Base-by-base conservation (phyloP, 139 green algal species). In the Coelastrella sp. region DNA sequence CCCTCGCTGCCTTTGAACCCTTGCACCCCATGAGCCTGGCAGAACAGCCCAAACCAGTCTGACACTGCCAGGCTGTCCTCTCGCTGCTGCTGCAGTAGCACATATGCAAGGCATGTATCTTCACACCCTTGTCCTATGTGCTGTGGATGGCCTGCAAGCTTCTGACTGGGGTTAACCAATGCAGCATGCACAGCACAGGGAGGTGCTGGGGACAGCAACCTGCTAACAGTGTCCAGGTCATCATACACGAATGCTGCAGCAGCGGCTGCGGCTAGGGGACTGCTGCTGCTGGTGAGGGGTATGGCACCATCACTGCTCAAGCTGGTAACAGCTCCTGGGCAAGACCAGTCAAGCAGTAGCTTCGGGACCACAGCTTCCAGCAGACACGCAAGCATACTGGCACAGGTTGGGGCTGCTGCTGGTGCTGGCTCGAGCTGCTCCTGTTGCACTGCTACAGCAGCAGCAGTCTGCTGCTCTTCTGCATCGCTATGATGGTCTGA, bases 31-130 rank as follows among this genome's bases (percentile, higher is more conserved):
- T 83, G 85, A 4, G 85, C 73, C 58, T 82, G 54, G 11, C 85
- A 89, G 57, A 89, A 89, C 73, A 83, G 56, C 5, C 85, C 73
- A 71, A 90, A 90, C 86, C 86, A 90, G 61, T 90, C 86, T 10
- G 86, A 71, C 23, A 90, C 86, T 61, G 60, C 20, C 19, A 90
- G 19, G 19, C 68, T 32, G 7, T 80, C 86, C 5, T 90, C 76
- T 4, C 61, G 76, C 68, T 85, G 75, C 54, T 66, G 76, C 68
- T 86, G 75, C 76, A 90, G 60, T 32, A 90, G 47, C 54, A 81
- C 20, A 56, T 90, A 90, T 6, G 86, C 75, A 3, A 89, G 85
- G 73, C 85, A 89, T 22, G 86, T 81, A 64, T 85, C 76, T 57
- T 85, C 86, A 60, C 86, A 85, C 23, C 76, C 86, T 4, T 61